phyloP scores from a whole-genome alignment of 148 eudicot species.

The Heliamphora exappendiculata region DNA sequence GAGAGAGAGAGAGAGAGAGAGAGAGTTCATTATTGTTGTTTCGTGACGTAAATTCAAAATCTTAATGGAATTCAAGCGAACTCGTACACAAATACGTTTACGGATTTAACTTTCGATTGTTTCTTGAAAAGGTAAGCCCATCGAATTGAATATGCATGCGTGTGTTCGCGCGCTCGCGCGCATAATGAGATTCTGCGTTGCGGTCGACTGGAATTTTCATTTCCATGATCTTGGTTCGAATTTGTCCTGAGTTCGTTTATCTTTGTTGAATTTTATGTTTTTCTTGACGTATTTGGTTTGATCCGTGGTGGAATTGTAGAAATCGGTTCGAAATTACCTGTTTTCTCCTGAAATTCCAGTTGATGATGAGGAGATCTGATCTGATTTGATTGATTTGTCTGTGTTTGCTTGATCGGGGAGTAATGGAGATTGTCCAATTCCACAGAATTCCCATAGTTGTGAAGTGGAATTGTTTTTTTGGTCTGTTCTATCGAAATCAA shows the following conservation, averaged over 20 bases:
- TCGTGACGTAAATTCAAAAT: constrained; percentile 13
- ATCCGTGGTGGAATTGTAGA: constrained; percentile 16
- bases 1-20: constrained; percentile 17
- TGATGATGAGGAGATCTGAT: constrained; percentile 36
- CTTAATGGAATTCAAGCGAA: neutral
- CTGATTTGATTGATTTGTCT: constrained; percentile 4
- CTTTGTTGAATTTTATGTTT: neutral
- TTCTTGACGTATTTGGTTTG: neutral
- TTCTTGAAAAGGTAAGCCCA: constrained; percentile 18
- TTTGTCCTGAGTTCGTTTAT: neutral
- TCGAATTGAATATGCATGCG: neutral
- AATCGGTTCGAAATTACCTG: neutral
- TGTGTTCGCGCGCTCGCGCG: neutral
- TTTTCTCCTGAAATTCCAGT: neutral
- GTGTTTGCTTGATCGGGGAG: constrained; percentile 11
- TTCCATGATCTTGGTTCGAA: neutral
- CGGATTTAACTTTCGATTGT: constrained; percentile 23
- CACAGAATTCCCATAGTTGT: neutral
- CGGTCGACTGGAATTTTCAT: neutral
- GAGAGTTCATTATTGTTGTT: neutral
- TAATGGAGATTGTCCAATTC: constrained; percentile 3
- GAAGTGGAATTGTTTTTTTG: neutral
- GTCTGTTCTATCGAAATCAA: neutral
- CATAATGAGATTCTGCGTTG: neutral
- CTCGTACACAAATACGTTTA: neutral